Percentiles rank a stretch among this genome's conserved stretches.
These are phyloP conservation scores for Colletotrichum noveboracense DNA, from an alignment of 2,329 filamentous ascomycete genomes.

Conservation along the genomic window DNA sequence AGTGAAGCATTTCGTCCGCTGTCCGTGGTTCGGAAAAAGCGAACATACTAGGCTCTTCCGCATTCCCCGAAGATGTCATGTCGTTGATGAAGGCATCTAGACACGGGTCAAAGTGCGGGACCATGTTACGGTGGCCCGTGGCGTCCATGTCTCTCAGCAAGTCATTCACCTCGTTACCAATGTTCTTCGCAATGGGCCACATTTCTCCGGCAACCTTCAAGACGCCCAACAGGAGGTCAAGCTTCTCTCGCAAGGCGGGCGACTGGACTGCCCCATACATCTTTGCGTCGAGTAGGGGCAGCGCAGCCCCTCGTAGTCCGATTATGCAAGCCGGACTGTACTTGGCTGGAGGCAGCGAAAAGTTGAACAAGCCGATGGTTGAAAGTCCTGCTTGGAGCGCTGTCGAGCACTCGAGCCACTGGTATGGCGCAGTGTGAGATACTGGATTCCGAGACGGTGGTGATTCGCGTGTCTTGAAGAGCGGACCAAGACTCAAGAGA, in stretches of 20 bases:
- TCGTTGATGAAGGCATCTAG: constrained; percentile 2
- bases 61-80: neutral
- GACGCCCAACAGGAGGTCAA: constrained; percentile 33
- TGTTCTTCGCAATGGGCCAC: constrained; percentile 36
- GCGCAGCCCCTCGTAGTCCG: constrained; percentile 28
- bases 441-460: neutral
- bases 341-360: constrained; percentile 31
- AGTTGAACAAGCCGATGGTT: constrained; percentile 34
- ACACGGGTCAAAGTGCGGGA: neutral
- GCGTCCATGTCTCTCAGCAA: neutral
- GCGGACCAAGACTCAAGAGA: constrained; percentile 4
- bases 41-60: neutral
- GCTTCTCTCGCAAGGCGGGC: constrained; percentile 33
- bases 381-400: constrained; percentile 35
- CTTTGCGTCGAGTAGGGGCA: constrained; percentile 36
- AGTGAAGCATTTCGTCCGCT: constrained; percentile 2
- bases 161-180: constrained; percentile 7
- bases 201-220: constrained; percentile 36
- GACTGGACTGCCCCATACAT: constrained; percentile 37
- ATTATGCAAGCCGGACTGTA: constrained; percentile 30
- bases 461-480: neutral
- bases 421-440: neutral
- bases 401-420: constrained; percentile 11
- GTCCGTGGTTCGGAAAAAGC: neutral
- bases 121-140: neutral